Base-by-base conservation (phyloP, 768 basidiomycete species). In the Rhodotorula diobovata region DNA sequence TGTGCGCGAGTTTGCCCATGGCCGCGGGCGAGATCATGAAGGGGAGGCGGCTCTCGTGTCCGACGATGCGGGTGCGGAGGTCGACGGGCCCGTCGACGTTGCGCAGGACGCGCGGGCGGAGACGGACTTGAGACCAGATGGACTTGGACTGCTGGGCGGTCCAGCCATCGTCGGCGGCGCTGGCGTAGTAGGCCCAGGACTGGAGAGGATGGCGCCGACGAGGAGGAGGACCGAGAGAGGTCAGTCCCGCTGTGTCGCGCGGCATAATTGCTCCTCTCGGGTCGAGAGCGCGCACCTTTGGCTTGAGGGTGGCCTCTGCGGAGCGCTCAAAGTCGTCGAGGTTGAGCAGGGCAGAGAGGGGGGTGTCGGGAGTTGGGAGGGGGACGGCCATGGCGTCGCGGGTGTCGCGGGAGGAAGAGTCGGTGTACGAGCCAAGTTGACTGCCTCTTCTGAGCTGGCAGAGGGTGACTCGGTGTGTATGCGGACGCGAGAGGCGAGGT, bases 11-110 rank as follows among this genome's bases (percentile, higher is more conserved):
- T 21, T 61, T 71, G 3, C 66, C 70, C 68, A 78, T 71, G 10
- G 79, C 80, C 9, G 80, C 81, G 10, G 81, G 81, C 7, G 78
- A 75, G 73, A 82, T 80, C 66, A 78, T 80, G 51, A 82, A 57
- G 14, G 81, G 81, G 18, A 81, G 64, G 2, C 67, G 58, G n/a
- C 71, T 73, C 21, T 72, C 60, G n/a, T 76, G 66, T 0, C 81
- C 81, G 32, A 79, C 65, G 28, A 81, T 76, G 39, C 67, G 68
- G 12, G 79, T 79, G 1, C 72, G 75, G 7, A 78, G 61, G 68
- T 81, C 80, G 4, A 79, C 78, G 12, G 77, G 46, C 14, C 62
- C 62, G 20, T 76, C 70, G 39, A 81, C 80, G 34, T 78, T 76
- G 1, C 79, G 67, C 62, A 81, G 32, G 18, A 72, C 71, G n/a